Evolutionary conservation across 192 early-diverging fungal species (phyloP), one percentile per base, ranked within the genome.

Genomic region (Podila epigama): DNA sequence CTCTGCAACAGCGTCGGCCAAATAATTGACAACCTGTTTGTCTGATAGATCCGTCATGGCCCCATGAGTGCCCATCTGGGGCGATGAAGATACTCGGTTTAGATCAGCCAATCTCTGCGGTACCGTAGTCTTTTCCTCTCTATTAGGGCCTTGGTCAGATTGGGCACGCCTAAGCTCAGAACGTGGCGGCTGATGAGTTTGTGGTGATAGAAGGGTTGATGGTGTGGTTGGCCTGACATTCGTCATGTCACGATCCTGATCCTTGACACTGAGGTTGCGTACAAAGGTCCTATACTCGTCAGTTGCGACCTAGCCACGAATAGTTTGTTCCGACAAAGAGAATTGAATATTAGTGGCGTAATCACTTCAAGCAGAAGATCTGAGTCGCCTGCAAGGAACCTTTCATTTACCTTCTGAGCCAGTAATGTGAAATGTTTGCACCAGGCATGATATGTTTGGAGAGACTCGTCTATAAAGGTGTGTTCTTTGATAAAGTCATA

Each of bases 361-460:
- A 36, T 37, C 8, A 29, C 13, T 4, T 48, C 44, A 20, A 60
- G 39, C 9, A 28, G 22, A 51, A 5, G 9, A 16, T n/a, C 1
- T 48, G 22, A 5, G 11, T 44, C 5, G 4, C 16, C 41, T 2
- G 10, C 11, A 48, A 25, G n/a, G 11, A 22, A 0, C 7, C 4
- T 10, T 15, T 16, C 27, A 27, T 31, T 40, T 85, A 83, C 86
- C 81, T 88, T 88, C 37, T 58, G 37, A 2, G 82, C 55, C 39
- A 81, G 48, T 41, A 78, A 79, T 0, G 75, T 60, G 40, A 80
- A 65, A n/a, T 86, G 82, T 33, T 80, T 72, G 50, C 61, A 66
- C 58, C 82, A 68, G 12, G 73, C 59, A 33, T 80, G 64, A 25
- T 72, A 84, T 8, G 66, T 58, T 10, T 48, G 53, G 34, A 59